phyloP scores from a whole-genome alignment of 306 rosid genomes.

The Medicago truncatula region MtrunA17r5.0-ANR NC_053049.1:33483501-33484000 shows the following conservation, averaged over 20 bases:
- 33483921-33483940: too few species aligned
- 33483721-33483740: slow-evolving; percentile 83
- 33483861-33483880: slow-evolving; percentile 1
- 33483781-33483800: slow-evolving; percentile 91
- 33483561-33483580: neutral
- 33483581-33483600: neutral
- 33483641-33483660: slow-evolving; percentile 92
- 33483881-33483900: slow-evolving; percentile 23
- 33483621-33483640: slow-evolving; percentile 89
- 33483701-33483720: slow-evolving; percentile 86
- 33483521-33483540: slow-evolving; percentile 36
- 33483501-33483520: slow-evolving; percentile 11
- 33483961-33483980: too few species aligned
- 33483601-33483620: slow-evolving; percentile 36
- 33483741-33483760: slow-evolving; percentile 96
- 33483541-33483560: neutral
- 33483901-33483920: neutral
- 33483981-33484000: too few species aligned
- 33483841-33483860: slow-evolving; percentile 2
- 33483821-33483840: slow-evolving; percentile 2
- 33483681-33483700: slow-evolving; percentile 97
- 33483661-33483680: slow-evolving; percentile 89
- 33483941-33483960: too few species aligned
- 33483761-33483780: slow-evolving; percentile 98
- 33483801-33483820: slow-evolving; percentile 59